Conservation (phyloP, 805 yeast species). For the Yamadazyma phyllophila region DNA sequence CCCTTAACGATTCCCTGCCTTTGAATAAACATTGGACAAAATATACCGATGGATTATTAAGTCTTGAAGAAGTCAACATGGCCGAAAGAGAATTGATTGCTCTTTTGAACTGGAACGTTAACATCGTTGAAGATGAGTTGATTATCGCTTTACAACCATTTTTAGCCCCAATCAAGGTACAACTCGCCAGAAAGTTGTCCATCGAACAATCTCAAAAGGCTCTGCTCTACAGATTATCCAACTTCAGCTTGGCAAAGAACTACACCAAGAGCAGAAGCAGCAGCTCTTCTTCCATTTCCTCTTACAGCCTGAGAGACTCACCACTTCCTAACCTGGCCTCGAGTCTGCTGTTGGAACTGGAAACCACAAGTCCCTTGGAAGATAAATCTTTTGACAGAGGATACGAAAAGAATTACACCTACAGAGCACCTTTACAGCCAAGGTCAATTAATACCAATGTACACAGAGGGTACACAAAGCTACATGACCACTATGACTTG, state of each 20-base stretch:
- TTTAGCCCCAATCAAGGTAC: conserved; percentile 66
- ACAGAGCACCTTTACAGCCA: conserved; percentile 12
- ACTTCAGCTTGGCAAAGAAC: conserved; percentile 1
- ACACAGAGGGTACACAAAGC: neutral
- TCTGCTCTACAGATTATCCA: conserved; percentile 31
- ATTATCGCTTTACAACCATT: conserved; percentile 69
- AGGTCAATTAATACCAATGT: conserved; percentile 4
- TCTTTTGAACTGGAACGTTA: conserved; percentile 82
- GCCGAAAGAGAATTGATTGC: conserved; percentile 86
- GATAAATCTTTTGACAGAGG: neutral
- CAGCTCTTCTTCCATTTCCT: conserved; percentile 12
- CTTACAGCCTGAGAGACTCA: conserved; percentile 5
- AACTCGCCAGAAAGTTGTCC: conserved; percentile 30
- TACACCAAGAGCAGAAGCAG: conserved; percentile 9
- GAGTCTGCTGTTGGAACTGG: neutral
- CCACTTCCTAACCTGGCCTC: conserved; percentile 1
- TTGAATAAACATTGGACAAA: conserved; percentile 94
- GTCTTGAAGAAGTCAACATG: conserved; percentile 77
- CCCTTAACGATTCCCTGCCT: conserved; percentile 90
- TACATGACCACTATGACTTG: conserved; percentile 2
- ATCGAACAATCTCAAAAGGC: conserved; percentile 26
- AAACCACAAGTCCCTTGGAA: neutral
- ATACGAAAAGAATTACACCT: conserved; percentile 8
- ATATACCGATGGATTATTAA: conserved; percentile 82
- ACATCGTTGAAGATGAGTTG: conserved; percentile 69